Percentiles rank a stretch among this genome's conserved stretches.
Evolutionary conservation across 2,329 filamentous ascomycete species (phyloP).

Genomic region (Penicillium crustosum): DNA sequence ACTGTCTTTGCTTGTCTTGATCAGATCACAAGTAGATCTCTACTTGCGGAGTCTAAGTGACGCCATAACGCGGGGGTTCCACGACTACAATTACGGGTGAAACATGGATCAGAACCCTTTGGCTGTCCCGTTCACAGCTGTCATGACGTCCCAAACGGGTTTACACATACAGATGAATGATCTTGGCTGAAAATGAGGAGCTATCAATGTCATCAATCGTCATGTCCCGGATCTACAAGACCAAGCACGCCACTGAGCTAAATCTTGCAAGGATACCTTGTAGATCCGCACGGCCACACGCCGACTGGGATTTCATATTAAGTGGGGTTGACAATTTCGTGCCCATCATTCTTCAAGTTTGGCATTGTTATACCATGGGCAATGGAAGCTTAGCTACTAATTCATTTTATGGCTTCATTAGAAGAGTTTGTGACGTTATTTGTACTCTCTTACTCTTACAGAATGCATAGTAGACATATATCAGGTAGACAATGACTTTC

Average conservation of each 20-base stretch:
- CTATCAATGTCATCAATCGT: slow-evolving; percentile 19
- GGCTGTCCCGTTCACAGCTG: not conserved
- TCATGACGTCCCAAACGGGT: slow-evolving; percentile 21
- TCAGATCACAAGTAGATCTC: not conserved
- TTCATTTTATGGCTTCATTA: not conserved
- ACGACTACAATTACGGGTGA: slow-evolving; percentile 1
- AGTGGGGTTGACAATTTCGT: not conserved
- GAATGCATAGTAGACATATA: not conserved
- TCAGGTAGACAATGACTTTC: not conserved
- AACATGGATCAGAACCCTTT: not conserved
- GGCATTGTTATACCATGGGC: not conserved
- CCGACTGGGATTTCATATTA: not conserved
- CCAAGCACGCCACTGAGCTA: slow-evolving; percentile 12
- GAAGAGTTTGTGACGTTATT: not conserved
- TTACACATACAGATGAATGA: not conserved
- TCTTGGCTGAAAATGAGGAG: slow-evolving; percentile 1
- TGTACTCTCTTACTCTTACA: not conserved
- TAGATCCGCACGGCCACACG: not conserved
- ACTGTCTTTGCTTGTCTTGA: not conserved
- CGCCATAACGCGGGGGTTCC: slow-evolving; percentile 19
- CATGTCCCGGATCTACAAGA: slow-evolving; percentile 13
- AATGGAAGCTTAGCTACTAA: not conserved
- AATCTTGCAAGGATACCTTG: not conserved
- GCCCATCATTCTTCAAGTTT: not conserved
- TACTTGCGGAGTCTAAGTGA: slow-evolving; percentile 12